These are phyloP conservation scores for Beauveria pseudobassiana DNA, from an alignment of 2,329 filamentous ascomycete species.

Conservation along the genomic window DNA sequence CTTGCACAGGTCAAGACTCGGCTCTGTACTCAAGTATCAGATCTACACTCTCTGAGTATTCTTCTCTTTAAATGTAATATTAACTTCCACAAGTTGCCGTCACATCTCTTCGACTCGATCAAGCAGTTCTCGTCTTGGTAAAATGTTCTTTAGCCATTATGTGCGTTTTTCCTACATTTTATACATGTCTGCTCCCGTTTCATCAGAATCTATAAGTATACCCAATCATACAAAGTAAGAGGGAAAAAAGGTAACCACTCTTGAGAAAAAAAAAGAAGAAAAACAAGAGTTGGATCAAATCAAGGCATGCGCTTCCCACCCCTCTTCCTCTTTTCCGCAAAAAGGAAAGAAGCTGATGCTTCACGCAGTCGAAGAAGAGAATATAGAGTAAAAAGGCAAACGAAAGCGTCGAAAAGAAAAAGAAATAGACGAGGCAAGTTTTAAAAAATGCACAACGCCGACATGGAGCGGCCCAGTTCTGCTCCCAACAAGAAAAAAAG, in stretches of 20 bases:
- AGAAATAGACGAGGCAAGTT: slow-evolving; percentile 4
- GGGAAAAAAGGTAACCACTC: background rate
- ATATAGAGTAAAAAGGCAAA: slow-evolving; percentile 4
- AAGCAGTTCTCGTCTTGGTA: background rate
- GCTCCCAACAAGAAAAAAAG: slow-evolving; percentile 8
- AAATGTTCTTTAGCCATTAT: background rate
- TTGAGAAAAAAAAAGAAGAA: background rate
- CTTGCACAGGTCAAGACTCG: background rate
- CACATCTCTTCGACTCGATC: no score
- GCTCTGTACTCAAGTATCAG: background rate
- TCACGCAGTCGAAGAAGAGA: background rate
- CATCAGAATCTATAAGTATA: slow-evolving; percentile 5
- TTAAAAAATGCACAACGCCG: slow-evolving; percentile 6
- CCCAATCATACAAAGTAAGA: slow-evolving; percentile 5
- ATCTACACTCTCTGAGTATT: background rate
- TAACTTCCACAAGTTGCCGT: background rate
- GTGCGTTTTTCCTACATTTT: background rate
- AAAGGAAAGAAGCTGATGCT: background rate
- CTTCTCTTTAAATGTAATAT: background rate
- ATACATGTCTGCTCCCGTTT: background rate
- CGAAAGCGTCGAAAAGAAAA: background rate
- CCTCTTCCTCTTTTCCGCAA: background rate
- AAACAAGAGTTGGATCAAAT: slow-evolving; percentile 1
- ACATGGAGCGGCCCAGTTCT: slow-evolving; percentile 1
- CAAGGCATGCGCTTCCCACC: background rate